A percentile compares a stretch with the other conserved stretches of the same genome.
Evolutionary conservation across 805 yeast genomes (phyloP).

Genomic region (Wickerhamiella azymoides): DNA sequence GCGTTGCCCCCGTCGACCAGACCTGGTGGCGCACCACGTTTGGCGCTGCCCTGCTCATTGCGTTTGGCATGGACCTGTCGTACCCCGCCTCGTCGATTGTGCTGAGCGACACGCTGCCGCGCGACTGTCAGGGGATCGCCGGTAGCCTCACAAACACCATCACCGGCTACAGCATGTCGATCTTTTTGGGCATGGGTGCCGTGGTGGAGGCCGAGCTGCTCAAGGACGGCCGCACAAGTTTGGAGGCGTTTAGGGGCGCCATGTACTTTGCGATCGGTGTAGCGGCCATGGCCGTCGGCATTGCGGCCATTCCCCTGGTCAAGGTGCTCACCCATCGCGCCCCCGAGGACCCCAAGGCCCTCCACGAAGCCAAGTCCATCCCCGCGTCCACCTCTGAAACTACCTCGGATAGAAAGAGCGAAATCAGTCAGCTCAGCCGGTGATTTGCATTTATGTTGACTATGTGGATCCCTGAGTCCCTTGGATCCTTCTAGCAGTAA

Average conservation of each 20-base stretch:
- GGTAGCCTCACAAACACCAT: constrained; percentile 60
- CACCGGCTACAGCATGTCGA: constrained; percentile 55
- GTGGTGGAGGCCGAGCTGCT: constrained; percentile 14
- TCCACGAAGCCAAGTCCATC: too few species aligned
- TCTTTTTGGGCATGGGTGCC: constrained; percentile 60
- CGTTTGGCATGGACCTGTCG: constrained; percentile 68
- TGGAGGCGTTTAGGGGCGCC: constrained; percentile 43
- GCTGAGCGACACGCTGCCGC: constrained; percentile 44
- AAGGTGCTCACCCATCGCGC: not conserved
- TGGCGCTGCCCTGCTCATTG: constrained; percentile 40
- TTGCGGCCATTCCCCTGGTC: not conserved
- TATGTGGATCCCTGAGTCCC: too few species aligned
- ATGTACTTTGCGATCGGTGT: constrained; percentile 49
- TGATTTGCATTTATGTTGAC: too few species aligned
- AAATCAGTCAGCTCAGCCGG: not conserved
- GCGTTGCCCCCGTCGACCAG: constrained; percentile 37
- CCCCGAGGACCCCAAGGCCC: too few species aligned
- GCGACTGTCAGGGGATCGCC: constrained; percentile 61
- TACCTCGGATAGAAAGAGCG: not conserved
- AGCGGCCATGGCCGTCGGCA: constrained; percentile 34
- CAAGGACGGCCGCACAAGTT: constrained; percentile 1
- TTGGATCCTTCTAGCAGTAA: too few species aligned
- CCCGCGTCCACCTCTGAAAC: too few species aligned
- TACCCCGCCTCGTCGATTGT: constrained; percentile 63
- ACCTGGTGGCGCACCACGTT: constrained; percentile 45